A percentile compares a stretch with the other conserved stretches of the same genome.
Conservation (phyloP, 2,329 filamentous ascomycete genomes). For the Claviceps pazoutovae region DNA sequence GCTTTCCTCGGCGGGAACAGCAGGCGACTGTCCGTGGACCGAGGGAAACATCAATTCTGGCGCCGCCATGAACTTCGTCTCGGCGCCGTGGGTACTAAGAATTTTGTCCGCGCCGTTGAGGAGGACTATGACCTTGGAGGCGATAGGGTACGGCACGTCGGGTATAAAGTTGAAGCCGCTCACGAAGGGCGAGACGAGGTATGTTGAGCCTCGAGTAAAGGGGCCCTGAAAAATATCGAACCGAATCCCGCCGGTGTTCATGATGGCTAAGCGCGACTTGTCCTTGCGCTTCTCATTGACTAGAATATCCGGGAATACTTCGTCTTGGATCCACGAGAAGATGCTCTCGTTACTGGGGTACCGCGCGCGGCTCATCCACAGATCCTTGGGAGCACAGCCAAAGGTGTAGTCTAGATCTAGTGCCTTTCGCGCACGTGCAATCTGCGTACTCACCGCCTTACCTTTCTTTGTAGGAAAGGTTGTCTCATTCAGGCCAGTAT, state of each 20-base stretch:
- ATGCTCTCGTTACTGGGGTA: slow-evolving; percentile 65
- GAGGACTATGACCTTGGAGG: slow-evolving; percentile 50
- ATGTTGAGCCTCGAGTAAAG: slow-evolving; percentile 80
- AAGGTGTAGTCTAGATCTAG: slow-evolving; percentile 59
- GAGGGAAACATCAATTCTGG: slow-evolving; percentile 28
- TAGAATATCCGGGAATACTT: slow-evolving; percentile 58
- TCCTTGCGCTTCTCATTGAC: slow-evolving; percentile 42
- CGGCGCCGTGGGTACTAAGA: slow-evolving; percentile 21
- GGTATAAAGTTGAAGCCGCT: slow-evolving; percentile 65
- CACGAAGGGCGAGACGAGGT: slow-evolving; percentile 75
- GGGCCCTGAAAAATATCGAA: slow-evolving; percentile 91
- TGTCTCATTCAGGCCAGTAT: slow-evolving; percentile 56
- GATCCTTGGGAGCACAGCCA: slow-evolving; percentile 69
- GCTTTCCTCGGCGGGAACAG: neutral
- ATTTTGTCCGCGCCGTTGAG: slow-evolving; percentile 43
- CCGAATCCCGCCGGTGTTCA: slow-evolving; percentile 82
- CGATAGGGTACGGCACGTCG: slow-evolving; percentile 66
- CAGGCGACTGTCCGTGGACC: slow-evolving; percentile 2
- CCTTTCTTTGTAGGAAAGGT: slow-evolving; percentile 69
- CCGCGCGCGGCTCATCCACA: slow-evolving; percentile 69
- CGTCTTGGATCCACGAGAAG: slow-evolving; percentile 63
- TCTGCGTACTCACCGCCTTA: slow-evolving; percentile 54
- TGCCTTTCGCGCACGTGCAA: slow-evolving; percentile 52
- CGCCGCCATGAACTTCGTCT: slow-evolving; percentile 33
- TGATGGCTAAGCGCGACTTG: slow-evolving; percentile 55